Conservation (phyloP, 495 filamentous ascomycete species). For the Rusavskia elegans region DNA sequence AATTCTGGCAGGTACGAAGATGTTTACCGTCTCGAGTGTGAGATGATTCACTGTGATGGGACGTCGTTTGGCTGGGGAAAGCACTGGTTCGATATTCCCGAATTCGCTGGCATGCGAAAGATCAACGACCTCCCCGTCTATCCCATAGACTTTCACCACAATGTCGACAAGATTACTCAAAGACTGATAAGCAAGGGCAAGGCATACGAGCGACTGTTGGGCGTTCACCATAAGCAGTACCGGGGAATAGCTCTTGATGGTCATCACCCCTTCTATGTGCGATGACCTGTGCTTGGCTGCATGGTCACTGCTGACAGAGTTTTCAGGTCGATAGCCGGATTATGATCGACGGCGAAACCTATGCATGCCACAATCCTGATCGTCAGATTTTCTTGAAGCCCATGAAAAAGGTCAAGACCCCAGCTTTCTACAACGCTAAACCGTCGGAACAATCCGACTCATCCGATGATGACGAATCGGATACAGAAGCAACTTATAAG, state of each 20-base stretch:
- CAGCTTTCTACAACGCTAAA: constrained; percentile 24
- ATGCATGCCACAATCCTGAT: constrained; percentile 12
- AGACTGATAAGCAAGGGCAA: constrained; percentile 29
- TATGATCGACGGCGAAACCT: constrained; percentile 32
- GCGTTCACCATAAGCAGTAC: constrained; percentile 47
- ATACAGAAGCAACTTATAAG: neutral
- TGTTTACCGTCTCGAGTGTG: constrained; percentile 6
- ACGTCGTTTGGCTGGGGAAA: constrained; percentile 35
- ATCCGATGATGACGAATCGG: neutral
- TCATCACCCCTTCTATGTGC: constrained; percentile 16
- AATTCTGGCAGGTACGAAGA: constrained; percentile 1
- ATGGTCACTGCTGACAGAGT: too few relatives aligned
- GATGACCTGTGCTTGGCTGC: constrained; percentile 18
- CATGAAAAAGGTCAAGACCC: constrained; percentile 26
- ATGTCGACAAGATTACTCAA: constrained; percentile 20
- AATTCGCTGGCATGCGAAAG: constrained; percentile 38
- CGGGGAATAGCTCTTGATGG: constrained; percentile 29
- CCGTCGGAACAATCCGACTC: constrained; percentile 21
- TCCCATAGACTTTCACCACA: constrained; percentile 38
- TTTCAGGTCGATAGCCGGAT: constrained; percentile 32
- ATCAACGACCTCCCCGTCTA: constrained; percentile 39
- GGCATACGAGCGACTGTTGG: constrained; percentile 35
- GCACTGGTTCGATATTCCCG: constrained; percentile 25
- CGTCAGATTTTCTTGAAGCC: constrained; percentile 38
- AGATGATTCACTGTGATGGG: constrained; percentile 46